These are phyloP conservation scores for Aquilaria agallochum DNA, from an alignment of 441 rosid genomes.

Conservation along the genomic window DNA sequence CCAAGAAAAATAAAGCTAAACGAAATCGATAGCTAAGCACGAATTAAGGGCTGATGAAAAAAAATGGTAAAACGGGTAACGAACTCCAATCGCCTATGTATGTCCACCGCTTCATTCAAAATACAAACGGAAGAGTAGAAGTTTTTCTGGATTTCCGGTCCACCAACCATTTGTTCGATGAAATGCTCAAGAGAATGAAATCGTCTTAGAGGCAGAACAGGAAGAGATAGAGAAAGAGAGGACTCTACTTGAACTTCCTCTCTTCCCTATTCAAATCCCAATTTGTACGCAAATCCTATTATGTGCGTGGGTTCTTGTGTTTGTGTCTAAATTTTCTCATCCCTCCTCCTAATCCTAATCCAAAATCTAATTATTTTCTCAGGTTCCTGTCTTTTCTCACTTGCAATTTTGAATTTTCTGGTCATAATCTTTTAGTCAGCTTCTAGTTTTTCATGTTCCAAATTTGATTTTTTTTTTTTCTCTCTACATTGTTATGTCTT, in stretches of 20 bases:
- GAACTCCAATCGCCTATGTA: conserved; percentile 20
- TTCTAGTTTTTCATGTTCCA: no score
- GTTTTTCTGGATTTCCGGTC: conserved; percentile 19
- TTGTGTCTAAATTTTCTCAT: conserved; percentile 5
- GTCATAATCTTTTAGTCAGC: no score
- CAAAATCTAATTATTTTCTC: conserved; percentile 6
- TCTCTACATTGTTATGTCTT: no score
- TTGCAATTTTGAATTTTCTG: background rate
- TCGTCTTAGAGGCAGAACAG: background rate
- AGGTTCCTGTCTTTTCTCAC: conserved; percentile 16
- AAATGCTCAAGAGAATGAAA: background rate
- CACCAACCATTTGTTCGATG: conserved; percentile 31
- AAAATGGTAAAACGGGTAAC: background rate
- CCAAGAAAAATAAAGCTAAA: background rate
- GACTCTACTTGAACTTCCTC: conserved; percentile 1
- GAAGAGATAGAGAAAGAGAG: background rate
- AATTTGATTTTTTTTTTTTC: no score
- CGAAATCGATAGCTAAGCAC: background rate
- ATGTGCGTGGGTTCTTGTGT: conserved; percentile 6
- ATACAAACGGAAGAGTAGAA: conserved; percentile 1
- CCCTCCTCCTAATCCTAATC: conserved; percentile 3
- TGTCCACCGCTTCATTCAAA: background rate
- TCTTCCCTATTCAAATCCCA: background rate
- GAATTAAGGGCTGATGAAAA: background rate
- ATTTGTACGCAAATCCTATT: conserved; percentile 12